Evolutionary conservation across 2,329 filamentous ascomycete species (phyloP).

Genomic region (Claviceps sp.): DNA sequence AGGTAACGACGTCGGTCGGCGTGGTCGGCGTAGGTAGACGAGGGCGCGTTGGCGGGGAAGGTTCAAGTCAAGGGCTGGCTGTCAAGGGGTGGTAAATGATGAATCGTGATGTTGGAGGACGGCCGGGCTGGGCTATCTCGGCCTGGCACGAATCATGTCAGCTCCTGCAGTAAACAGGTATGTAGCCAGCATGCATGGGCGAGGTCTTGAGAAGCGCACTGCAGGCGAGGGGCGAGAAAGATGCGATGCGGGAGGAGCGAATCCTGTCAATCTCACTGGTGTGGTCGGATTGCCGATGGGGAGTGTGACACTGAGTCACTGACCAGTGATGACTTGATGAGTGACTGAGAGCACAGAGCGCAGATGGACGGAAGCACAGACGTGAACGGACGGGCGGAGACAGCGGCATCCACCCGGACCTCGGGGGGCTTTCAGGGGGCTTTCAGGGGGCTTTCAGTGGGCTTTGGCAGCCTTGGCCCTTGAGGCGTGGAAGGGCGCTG

Average conservation of each 20-base stretch:
- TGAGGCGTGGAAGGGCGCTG: too few relatives aligned
- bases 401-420: too few relatives aligned
- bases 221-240: not conserved
- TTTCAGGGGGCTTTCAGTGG: too few relatives aligned
- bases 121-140: conserved; percentile 3
- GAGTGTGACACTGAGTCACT: too few relatives aligned
- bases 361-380: too few relatives aligned
- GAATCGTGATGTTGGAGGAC: not conserved
- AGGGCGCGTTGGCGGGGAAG: not conserved
- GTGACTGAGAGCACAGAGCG: too few relatives aligned
- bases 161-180: conserved; percentile 5
- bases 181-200: not conserved
- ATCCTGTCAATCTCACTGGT: not conserved
- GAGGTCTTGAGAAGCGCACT: not conserved
- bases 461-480: too few relatives aligned
- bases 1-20: not conserved
- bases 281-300: not conserved
- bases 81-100: too few relatives aligned
- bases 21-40: too few relatives aligned
- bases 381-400: too few relatives aligned
- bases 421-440: too few relatives aligned
- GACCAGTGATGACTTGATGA: too few relatives aligned
- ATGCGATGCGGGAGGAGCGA: not conserved
- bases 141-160: conserved; percentile 7
- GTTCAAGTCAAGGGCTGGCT: not conserved